Base-by-base conservation (phyloP, 2,329 filamentous ascomycete species). In the Colletotrichum orbiculare region DNA sequence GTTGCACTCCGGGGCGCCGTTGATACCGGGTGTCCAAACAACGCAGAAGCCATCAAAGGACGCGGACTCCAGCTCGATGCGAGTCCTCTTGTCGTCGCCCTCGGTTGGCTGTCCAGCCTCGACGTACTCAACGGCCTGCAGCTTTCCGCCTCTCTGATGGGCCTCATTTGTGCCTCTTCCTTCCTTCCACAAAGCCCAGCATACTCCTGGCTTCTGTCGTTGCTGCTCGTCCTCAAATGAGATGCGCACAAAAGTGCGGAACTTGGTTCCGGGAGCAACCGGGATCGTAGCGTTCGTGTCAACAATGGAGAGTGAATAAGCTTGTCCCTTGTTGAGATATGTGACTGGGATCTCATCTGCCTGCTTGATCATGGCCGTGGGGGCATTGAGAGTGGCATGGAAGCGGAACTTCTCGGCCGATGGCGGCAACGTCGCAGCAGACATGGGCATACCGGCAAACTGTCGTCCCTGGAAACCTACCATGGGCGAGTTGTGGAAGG, bases 141-240 rank as follows among this genome's bases (percentile, higher is more conserved):
- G 83, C 71, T 95, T 96, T 10, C 95, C 94, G 41, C 94, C 95
- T 70, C 95, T 86, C 75, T 97, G 94, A 73, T 98, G 95, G 2
- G 95, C 94, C 81, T 99, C 96, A 69, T 94, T 97, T 2, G 91
- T 93, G n/a, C 96, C 96, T 61, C 96, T 88, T 0, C 95, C 95
- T 79, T 98, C 96, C 75, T 98, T 98, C 96, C 93, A 97, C 46
- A 96, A 81, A 77, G 79, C 92, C 94, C 94, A 97, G 75, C 93
- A 96, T 11, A 90, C 85, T 15, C 88, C 88, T 1, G 94, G 94
- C 70, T 92, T 92, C 72, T 90, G 88, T 67, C 95, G 87, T 76
- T 98, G 96, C 75, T 97, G 91, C 67, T 97, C 94, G 68, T 99
- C 96, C 75, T 99, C 95, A 72, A 98, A 99, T 0, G 95, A 97